Conservation (phyloP, 768 basidiomycete species). For the Harrya chromipes region DNA sequence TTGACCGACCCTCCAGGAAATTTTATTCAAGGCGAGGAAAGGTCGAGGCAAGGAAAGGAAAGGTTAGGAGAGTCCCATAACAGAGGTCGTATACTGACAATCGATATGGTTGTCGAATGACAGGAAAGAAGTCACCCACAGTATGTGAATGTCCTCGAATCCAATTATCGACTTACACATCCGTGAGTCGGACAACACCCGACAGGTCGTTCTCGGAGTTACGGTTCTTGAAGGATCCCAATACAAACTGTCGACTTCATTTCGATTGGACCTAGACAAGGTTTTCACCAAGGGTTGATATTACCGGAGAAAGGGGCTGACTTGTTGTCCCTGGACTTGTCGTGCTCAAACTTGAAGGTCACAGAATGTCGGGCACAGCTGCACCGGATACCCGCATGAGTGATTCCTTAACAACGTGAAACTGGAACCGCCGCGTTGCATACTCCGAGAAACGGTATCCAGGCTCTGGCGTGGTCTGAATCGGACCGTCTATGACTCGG, state of each 20-base stretch:
- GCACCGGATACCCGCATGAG: slow-evolving; percentile 5
- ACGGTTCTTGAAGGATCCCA: slow-evolving; percentile 8
- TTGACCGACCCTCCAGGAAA: background rate
- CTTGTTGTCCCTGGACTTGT: slow-evolving; percentile 9
- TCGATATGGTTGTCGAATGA: too few species aligned
- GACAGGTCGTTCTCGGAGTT: slow-evolving; percentile 7
- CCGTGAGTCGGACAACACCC: slow-evolving; percentile 9
- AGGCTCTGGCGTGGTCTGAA: background rate
- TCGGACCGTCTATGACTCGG: background rate
- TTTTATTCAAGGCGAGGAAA: background rate
- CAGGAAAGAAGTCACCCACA: too few species aligned
- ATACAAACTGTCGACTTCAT: background rate
- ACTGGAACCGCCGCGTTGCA: slow-evolving; percentile 2
- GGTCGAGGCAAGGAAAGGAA: too few species aligned
- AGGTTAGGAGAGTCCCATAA: too few species aligned
- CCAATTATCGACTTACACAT: background rate
- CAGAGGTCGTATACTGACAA: too few species aligned
- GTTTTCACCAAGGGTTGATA: slow-evolving; percentile 8
- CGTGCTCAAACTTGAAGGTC: background rate
- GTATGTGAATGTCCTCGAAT: slow-evolving; percentile 3
- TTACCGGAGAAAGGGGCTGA: slow-evolving; percentile 1
- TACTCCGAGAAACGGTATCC: slow-evolving; percentile 1
- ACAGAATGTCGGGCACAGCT: background rate
- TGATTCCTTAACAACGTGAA: slow-evolving; percentile 6
- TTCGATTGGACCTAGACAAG: background rate